A percentile compares a stretch with the other conserved stretches of the same genome.
phyloP scores from a whole-genome alignment of 1,139 yeast species.

The Protomyces arabidopsidicola region DNA sequence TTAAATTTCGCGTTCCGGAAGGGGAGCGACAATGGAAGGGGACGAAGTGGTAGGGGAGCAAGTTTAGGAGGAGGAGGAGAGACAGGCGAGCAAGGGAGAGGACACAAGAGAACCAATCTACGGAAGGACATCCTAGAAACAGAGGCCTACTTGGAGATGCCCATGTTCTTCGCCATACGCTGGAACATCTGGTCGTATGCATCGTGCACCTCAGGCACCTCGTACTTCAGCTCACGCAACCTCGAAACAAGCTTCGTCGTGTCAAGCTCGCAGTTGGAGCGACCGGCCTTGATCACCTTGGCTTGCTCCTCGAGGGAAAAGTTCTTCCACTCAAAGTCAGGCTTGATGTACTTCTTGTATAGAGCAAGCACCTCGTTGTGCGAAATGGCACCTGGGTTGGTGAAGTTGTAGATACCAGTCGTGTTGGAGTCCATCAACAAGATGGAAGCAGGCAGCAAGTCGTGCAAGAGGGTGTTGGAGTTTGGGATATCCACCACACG shows the following conservation, averaged over 20 bases:
- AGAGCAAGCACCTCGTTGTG: slow-evolving; percentile 25
- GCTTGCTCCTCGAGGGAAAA: slow-evolving; percentile 27
- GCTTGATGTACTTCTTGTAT: slow-evolving; percentile 26
- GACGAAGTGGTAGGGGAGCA: no score
- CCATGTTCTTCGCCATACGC: slow-evolving; percentile 15
- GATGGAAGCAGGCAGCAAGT: slow-evolving; percentile 19
- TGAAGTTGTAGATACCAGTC: slow-evolving; percentile 27
- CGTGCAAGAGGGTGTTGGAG: slow-evolving; percentile 26
- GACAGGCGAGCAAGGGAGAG: no score
- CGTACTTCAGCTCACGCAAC: slow-evolving; percentile 36
- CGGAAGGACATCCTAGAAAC: no score
- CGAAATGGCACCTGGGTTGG: slow-evolving; percentile 27
- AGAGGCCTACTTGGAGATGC: neutral
- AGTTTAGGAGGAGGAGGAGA: no score
- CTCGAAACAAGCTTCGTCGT: slow-evolving; percentile 44
- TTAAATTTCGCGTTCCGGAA: no score
- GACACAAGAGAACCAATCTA: no score
- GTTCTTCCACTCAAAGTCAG: slow-evolving; percentile 26
- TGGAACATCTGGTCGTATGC: slow-evolving; percentile 20
- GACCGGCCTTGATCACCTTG: slow-evolving; percentile 28
- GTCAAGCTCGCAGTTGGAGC: slow-evolving; percentile 27
- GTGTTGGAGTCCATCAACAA: slow-evolving; percentile 11
- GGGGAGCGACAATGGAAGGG: no score
- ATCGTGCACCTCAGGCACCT: slow-evolving; percentile 20
- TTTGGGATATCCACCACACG: slow-evolving; percentile 25